A percentile compares a stretch with the other conserved stretches of the same genome.
Conservation (phyloP, 192 early-diverging fungal species). For the Linnemannia elongata region DNA sequence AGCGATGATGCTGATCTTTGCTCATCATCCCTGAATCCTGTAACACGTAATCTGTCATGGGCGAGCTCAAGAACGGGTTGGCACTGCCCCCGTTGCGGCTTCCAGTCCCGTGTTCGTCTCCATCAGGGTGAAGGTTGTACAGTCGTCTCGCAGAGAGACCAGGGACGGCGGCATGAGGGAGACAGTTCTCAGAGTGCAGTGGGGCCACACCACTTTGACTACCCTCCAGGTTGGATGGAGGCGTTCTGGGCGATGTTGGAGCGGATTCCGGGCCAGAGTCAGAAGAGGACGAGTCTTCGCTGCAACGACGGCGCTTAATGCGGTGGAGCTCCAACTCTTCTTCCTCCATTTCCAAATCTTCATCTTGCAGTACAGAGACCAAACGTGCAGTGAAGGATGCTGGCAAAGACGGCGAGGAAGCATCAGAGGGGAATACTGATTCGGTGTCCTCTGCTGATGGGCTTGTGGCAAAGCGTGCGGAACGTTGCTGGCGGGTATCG, state of each 20-base stretch:
- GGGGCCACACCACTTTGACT: not conserved
- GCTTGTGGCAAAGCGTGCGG: not conserved
- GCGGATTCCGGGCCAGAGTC: constrained; percentile 26
- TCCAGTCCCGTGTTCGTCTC: not conserved
- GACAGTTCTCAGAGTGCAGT: not conserved
- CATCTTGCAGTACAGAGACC: constrained; percentile 10
- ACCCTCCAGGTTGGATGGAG: constrained; percentile 11
- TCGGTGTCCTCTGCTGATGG: not conserved
- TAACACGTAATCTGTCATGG: not conserved
- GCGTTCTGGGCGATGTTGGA: constrained; percentile 15
- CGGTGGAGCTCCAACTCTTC: not conserved
- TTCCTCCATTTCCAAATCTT: constrained; percentile 9
- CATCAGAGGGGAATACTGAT: not conserved
- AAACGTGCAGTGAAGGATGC: not conserved
- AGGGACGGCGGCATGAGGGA: not conserved
- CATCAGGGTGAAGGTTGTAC: constrained; percentile 2
- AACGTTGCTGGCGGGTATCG: not conserved
- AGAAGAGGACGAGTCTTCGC: constrained; percentile 25
- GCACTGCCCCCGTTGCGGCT: too few species aligned
- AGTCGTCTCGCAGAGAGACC: not conserved
- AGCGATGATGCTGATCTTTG: not conserved
- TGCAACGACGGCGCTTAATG: constrained; percentile 30
- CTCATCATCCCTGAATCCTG: not conserved
- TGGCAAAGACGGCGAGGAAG: not conserved
- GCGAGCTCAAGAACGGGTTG: not conserved